Conservation (phyloP, 1,139 yeast species). For the Sugiyamaella neomexicana region DNA sequence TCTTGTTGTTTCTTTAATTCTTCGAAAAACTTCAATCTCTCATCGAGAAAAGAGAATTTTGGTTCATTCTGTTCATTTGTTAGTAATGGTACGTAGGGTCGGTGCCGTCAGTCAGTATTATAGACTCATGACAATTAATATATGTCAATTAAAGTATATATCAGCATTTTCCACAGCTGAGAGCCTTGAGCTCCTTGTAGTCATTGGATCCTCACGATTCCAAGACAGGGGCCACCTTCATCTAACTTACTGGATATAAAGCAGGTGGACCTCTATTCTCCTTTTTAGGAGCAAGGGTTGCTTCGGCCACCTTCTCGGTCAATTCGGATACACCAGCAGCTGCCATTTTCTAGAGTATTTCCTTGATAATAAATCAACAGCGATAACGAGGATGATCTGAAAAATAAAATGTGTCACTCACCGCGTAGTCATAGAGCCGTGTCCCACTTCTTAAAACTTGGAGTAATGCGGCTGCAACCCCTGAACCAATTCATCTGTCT, state of each 20-base stretch:
- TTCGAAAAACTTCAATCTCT: conserved; percentile 77
- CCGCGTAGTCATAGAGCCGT: neutral
- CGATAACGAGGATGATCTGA: conserved; percentile 3
- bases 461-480: neutral
- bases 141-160: too few species aligned
- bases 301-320: conserved; percentile 54
- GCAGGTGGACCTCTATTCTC: conserved; percentile 23
- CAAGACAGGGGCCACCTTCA: too few species aligned
- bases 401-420: conserved; percentile 9
- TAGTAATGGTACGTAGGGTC: too few species aligned
- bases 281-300: conserved; percentile 46
- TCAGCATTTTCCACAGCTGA: too few species aligned
- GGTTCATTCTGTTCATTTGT: conserved; percentile 48
- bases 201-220: conserved; percentile 30
- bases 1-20: conserved; percentile 77
- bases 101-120: too few species aligned
- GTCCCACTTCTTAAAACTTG: too few species aligned
- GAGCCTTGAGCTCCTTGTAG: neutral
- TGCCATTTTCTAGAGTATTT: conserved; percentile 11
- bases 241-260: conserved; percentile 29
- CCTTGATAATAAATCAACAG: neutral
- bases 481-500: neutral
- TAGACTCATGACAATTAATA: too few species aligned
- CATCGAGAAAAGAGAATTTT: conserved; percentile 77
- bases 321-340: conserved; percentile 42